phyloP scores from a whole-genome alignment of 257 asterid genomes.

The Jacaranda mimosifolia region DNA sequence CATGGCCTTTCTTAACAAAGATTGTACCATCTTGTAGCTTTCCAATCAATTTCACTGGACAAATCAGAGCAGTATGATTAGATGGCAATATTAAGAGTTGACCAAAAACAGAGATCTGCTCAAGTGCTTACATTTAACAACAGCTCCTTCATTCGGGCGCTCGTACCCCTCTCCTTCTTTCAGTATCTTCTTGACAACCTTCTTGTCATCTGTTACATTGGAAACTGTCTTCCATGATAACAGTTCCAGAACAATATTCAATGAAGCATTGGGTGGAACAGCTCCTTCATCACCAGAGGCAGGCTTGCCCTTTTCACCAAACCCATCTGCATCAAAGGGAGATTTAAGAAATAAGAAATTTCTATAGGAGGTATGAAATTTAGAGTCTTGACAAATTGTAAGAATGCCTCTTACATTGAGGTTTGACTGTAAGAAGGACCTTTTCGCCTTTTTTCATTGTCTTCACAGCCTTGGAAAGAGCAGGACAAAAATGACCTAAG shows the following conservation, averaged over 20 bases:
- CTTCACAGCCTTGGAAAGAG: constrained; percentile 65
- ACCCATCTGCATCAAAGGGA: constrained; percentile 55
- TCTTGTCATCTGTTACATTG: constrained; percentile 54
- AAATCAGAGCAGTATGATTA: background rate
- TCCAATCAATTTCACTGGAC: constrained; percentile 59
- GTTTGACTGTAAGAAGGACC: constrained; percentile 62
- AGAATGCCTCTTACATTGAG: constrained; percentile 51
- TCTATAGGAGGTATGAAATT: background rate
- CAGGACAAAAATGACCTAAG: constrained; percentile 67
- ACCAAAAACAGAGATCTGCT: background rate
- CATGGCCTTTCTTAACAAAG: constrained; percentile 55
- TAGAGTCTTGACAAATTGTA: background rate
- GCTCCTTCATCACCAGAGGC: constrained; percentile 55
- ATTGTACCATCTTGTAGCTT: constrained; percentile 64
- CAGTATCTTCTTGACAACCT: constrained; percentile 56
- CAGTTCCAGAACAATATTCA: constrained; percentile 53
- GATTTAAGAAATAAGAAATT: background rate
- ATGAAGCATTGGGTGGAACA: constrained; percentile 57
- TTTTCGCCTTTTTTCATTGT: constrained; percentile 74
- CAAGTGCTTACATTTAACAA: constrained; percentile 48
- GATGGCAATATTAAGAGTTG: background rate
- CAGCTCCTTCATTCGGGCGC: constrained; percentile 62
- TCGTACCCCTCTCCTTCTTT: constrained; percentile 69
- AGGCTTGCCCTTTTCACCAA: constrained; percentile 65
- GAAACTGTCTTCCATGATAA: constrained; percentile 65